These are phyloP conservation scores for Diaporthe destruens DNA, from an alignment of 2,329 filamentous ascomycete species.

Conservation along the genomic window DNA sequence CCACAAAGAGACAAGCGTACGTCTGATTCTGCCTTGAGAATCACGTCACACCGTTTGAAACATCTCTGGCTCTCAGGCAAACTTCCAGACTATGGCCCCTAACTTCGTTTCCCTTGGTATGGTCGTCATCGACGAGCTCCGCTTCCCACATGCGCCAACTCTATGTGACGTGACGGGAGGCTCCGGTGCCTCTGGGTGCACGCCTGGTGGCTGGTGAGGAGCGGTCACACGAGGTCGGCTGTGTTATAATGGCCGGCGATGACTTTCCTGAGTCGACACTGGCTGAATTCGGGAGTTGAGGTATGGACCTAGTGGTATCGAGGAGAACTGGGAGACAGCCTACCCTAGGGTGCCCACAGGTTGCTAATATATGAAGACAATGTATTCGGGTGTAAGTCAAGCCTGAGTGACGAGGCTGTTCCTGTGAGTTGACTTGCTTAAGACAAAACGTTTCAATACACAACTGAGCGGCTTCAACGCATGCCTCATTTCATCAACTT, in stretches of 20 bases:
- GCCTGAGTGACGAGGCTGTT: neutral
- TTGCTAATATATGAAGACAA: constrained; percentile 34
- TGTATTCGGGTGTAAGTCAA: constrained; percentile 20
- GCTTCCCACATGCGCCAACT: constrained; percentile 44
- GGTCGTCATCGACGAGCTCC: constrained; percentile 53
- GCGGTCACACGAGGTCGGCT: constrained; percentile 22
- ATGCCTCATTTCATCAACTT: constrained; percentile 31
- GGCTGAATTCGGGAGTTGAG: constrained; percentile 27
- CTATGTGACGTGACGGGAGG: constrained; percentile 50
- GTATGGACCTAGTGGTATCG: constrained; percentile 8
- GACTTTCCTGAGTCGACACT: constrained; percentile 28
- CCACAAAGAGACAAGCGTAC: neutral
- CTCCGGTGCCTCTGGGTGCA: constrained; percentile 48
- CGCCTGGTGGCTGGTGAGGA: constrained; percentile 23
- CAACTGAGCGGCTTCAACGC: constrained; percentile 43
- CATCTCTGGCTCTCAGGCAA: no score
- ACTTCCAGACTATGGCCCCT: constrained; percentile 1
- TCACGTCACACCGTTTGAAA: neutral
- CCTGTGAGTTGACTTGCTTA: constrained; percentile 41
- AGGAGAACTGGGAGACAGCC: neutral
- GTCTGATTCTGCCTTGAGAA: neutral
- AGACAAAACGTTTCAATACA: constrained; percentile 46
- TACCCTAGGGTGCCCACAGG: no score
- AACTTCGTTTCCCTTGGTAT: constrained; percentile 51
- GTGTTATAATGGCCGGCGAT: constrained; percentile 22